Evolutionary conservation across 305 asterid species (phyloP).

Genomic region (Rubia peregrina): DNA sequence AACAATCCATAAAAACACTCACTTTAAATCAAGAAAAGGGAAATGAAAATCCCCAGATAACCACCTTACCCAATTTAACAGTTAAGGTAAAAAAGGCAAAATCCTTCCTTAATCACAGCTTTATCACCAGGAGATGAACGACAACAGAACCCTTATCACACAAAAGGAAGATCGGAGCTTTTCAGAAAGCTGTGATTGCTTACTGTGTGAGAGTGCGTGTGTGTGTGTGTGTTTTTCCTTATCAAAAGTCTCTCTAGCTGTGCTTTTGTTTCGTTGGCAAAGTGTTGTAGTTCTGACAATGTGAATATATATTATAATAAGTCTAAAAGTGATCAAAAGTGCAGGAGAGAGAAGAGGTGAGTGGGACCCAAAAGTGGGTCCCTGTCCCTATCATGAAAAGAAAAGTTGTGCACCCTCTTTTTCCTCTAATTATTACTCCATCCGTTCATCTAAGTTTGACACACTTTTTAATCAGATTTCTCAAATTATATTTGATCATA

Average conservation of each 20-base stretch:
- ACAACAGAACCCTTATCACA: conserved; percentile 23
- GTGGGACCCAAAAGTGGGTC: conserved; percentile 68
- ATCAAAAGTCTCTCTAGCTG: conserved; percentile 15
- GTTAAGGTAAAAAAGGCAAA: conserved; percentile 17
- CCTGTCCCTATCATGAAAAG: conserved; percentile 46
- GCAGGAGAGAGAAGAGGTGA: conserved; percentile 25
- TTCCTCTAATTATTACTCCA: background rate
- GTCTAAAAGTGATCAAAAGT: conserved; percentile 46
- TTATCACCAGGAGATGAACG: conserved; percentile 10
- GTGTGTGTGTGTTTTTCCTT: conserved; percentile 6
- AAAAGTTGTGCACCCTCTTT: conserved; percentile 37
- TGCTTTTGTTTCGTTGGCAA: conserved; percentile 17
- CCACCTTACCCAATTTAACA: conserved; percentile 33
- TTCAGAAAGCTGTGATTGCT: conserved; percentile 16
- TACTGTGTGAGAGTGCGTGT: conserved; percentile 7
- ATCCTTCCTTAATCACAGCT: conserved; percentile 27
- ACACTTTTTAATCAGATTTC: too few species aligned
- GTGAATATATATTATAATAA: conserved; percentile 19
- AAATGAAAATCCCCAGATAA: conserved; percentile 25
- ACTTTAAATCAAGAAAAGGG: conserved; percentile 6
- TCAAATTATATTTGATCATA: too few species aligned
- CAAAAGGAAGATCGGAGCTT: conserved; percentile 36
- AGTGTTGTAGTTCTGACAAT: conserved; percentile 33
- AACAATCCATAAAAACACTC: conserved; percentile 9
- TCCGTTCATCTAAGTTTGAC: too few species aligned